Evolutionary conservation across 2,329 filamentous ascomycete species (phyloP), one percentile per base, ranked within the genome.

Genomic region (Fusarium nurragi): DNA sequence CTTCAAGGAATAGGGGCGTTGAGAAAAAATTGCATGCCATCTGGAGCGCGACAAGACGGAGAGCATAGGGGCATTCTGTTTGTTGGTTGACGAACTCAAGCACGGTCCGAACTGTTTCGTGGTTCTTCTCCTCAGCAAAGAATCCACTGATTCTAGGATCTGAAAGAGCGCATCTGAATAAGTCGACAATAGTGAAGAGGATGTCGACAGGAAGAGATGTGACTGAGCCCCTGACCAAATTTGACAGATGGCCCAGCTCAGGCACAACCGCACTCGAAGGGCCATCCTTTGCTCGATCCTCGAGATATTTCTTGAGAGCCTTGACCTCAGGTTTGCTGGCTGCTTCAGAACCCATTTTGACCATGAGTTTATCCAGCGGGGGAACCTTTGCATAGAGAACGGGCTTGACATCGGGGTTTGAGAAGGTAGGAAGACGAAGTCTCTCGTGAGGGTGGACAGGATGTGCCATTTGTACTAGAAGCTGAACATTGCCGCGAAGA

Each of bases 1-100:
- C 84, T 4, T 87, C 83, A 1, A 88, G 81, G 71, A 90, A 96
- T 1, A 97, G 81, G 0, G 87, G 84, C 1, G 89, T 90, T 0
- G 87, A 89, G 78, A 97, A 97, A 38, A 97, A 81, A 71, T 97
- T 97, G 78, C 93, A 96, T 2, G 87, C 84, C 72, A 94, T 84
- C 69, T 97, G 94, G 21, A 97, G 78, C 1, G 92, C 90, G 16
- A 97, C 92, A 3, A 97, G 86, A 14, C 93, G 89, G 2, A 96
- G 83, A 6, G 91, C 89, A 73, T 97, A 97, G 0, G 93, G 92
- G 37, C 88, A 91, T 1, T 80, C 76, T 10, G 79, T 73, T 28
- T 85, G 81, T 7, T 79, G 75, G 64, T 85, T 88, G 40, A 92
- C 85, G 34, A 86, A 78, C 4, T 84, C 77, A 4, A 93, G 74